Base-by-base conservation (phyloP, 192 early-diverging fungal species). In the Helicostylum pulchrum region DNA sequence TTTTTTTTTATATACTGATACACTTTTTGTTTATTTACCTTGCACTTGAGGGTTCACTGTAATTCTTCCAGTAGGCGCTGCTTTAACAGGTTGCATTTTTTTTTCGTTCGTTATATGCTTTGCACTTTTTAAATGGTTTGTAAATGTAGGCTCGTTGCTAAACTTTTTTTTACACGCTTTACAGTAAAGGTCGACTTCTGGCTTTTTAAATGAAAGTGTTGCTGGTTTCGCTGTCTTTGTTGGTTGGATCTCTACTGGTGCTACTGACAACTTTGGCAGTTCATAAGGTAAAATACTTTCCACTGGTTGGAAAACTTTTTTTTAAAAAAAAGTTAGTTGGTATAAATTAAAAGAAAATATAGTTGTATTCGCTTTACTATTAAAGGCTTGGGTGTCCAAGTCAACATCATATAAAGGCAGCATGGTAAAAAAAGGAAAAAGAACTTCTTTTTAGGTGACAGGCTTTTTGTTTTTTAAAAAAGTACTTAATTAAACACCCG, bases 51-150 rank as follows among this genome's bases (percentile, higher is more conserved):
- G 43, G 50, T 42, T 62, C 21, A 19, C 12, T 46, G 5, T 21
- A n/a, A 20, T 32, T 64, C 3, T 51, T 44, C 11, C 45, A 44
- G 34, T 34, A 26, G 26, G 42, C 62, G n/a, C 26, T 59, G 17
- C 23, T 21, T 42, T 19, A 6, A 49, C 17, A 20, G 21, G 15
- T 23, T 46, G 19, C 9, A 43, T 42, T 8, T 76, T 71, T 48
- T 82, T 82, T 31, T 73, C 76, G 57, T 71, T 70, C 0, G 74
- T 66, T 15, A 82, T 64, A 56, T 82, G 80, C 50, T 82, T 82
- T 46, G 78, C 68, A 20, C 80, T 82, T 45, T 78, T 78, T 44
- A 78, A 68, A 44, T 82, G 80, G 7, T 63, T 74, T 26, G 76
- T 71, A 64, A 64, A 78, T 0, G 80, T 82, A 4, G 78, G 75